phyloP scores from a whole-genome alignment of 768 basidiomycete species.

The Guyanaporus albipodus region DNA sequence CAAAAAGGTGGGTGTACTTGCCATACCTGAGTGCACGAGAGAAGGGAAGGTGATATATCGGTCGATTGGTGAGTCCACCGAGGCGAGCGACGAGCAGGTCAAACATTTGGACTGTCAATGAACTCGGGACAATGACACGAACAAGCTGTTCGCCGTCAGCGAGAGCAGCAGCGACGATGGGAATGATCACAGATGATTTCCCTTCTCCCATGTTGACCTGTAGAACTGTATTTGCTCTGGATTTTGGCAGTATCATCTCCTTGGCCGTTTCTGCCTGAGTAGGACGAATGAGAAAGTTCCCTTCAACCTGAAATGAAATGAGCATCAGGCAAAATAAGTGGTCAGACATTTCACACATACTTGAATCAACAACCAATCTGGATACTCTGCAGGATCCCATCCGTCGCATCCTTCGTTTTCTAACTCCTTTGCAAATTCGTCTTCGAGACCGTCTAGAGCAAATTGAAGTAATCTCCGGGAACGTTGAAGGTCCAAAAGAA shows the following conservation, averaged over 20 bases:
- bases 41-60: conserved; percentile 45
- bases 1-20: conserved; percentile 32
- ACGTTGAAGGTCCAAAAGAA: conserved; percentile 15
- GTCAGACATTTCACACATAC: conserved; percentile 7
- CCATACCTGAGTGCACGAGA: conserved; percentile 32
- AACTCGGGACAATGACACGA: conserved; percentile 45
- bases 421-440: neutral
- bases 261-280: conserved; percentile 31
- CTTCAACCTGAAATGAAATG: conserved; percentile 34
- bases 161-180: conserved; percentile 23
- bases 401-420: conserved; percentile 2
- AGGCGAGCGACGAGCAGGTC: conserved; percentile 38
- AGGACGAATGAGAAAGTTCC: conserved; percentile 40
- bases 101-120: conserved; percentile 43
- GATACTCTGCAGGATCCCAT: conserved; percentile 13
- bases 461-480: conserved; percentile 9
- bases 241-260: conserved; percentile 42
- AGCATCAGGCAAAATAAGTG: too few species aligned
- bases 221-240: conserved; percentile 25
- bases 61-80: conserved; percentile 41
- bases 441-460: neutral
- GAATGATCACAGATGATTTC: neutral
- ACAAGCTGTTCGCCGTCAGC: conserved; percentile 39
- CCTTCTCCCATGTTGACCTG: conserved; percentile 26
- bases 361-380: conserved; percentile 44